Conservation (phyloP, 257 asterid species). For the Solanum pimpinellifolium region DNA sequence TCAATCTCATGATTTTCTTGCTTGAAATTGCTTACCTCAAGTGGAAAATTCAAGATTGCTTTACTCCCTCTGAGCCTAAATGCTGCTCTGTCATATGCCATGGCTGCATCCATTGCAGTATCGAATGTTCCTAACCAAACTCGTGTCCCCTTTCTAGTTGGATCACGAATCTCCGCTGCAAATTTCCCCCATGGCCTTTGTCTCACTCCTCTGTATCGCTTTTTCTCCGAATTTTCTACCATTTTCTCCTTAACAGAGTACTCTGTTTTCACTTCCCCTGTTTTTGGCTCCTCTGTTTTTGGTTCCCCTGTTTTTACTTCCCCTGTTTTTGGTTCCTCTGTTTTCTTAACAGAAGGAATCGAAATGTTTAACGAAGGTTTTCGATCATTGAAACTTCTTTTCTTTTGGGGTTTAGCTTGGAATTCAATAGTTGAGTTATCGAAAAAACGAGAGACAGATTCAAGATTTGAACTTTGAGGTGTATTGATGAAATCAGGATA, state of each 20-base stretch:
- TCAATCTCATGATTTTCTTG: constrained; percentile 10
- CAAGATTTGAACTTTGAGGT: background rate
- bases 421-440: background rate
- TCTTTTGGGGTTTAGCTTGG: background rate
- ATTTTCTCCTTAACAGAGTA: background rate
- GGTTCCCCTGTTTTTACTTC: background rate
- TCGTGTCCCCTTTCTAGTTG: constrained; percentile 26
- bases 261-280: background rate
- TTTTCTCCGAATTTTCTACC: constrained; percentile 10
- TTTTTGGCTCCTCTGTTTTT: background rate
- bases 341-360: constrained; percentile 24
- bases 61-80: constrained; percentile 33
- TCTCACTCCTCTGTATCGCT: constrained; percentile 34
- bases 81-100: constrained; percentile 35
- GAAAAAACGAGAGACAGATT: background rate
- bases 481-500: background rate
- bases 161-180: constrained; percentile 35
- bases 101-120: constrained; percentile 31
- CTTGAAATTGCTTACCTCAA: constrained; percentile 36
- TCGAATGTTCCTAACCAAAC: constrained; percentile 36
- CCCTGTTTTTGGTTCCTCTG: background rate
- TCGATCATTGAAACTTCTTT: constrained; percentile 13
- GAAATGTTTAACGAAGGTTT: constrained; percentile 62
- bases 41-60: constrained; percentile 49
- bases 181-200: constrained; percentile 41